Base-by-base conservation (phyloP, 768 basidiomycete species). In the Tubosaeta sp. region DNA sequence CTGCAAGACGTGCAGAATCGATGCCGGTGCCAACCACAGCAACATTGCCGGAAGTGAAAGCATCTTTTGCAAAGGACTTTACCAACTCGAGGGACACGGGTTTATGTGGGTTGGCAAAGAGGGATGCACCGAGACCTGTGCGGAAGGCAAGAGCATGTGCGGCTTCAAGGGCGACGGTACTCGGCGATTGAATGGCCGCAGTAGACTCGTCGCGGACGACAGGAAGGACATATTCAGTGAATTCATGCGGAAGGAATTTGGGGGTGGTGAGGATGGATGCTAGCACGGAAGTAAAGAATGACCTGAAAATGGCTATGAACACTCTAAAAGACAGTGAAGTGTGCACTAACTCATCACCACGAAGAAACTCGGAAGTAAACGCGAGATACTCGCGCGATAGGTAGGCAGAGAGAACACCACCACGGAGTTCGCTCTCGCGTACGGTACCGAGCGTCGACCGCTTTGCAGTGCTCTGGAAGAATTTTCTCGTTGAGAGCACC, bases 121-220 rank as follows among this genome's bases (percentile, higher is more conserved):
- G 81, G 22, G 95, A 87, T 59, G 88, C 80, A 61, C 95, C 95
- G 62, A 98, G 92, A 14, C 95, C 95, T 39, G 76, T 78, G 64
- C 95, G 92, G 88, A 98, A 99, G 41, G 95, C 95, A 52, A 95
- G 76, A 41, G 80, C 71, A 68, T 98, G 95, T 5, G 93, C 94
- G 34, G 86, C 74, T 64, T 99, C 95, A 51, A 98, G 57, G 38
- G 94, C 94, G 60, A 78, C 76, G 2, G 80, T 78, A 22, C 79
- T 76, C 8, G 91, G 84, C 53, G 87, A 75, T 43, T 75, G 69
- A 42, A 73, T 66, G 13, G 84, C 88, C 22, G 81, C 73, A 35
- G 77, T 69, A 42, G 84, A 73, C 65, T 98, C 95, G 50, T 82
- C 76, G 48, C 81, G 78, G 54, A 94, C 78, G 46, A 83, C 72